phyloP scores from a whole-genome alignment of 371 early-diverging fungal species.

The Mucor mucedo region DNA sequence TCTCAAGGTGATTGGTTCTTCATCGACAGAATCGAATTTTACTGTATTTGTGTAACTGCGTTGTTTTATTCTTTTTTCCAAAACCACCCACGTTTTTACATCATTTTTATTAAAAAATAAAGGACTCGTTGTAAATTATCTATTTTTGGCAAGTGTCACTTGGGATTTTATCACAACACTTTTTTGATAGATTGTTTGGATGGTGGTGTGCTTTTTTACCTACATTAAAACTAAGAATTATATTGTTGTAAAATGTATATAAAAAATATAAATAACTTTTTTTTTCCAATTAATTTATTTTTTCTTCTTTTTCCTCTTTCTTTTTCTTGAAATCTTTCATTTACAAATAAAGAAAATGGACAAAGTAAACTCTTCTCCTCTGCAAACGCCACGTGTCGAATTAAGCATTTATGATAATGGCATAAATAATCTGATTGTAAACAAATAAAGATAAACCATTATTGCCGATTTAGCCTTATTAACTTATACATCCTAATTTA shows the following conservation, averaged over 20 bases:
- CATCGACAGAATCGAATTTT: slow-evolving; percentile 12
- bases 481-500: not conserved
- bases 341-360: not conserved
- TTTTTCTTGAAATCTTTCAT: not conserved
- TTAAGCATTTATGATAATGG: not conserved
- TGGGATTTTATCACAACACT: not conserved
- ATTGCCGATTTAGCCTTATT: not conserved
- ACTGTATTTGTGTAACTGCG: slow-evolving; percentile 21
- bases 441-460: too few species aligned
- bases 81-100: slow-evolving; percentile 8
- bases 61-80: not conserved
- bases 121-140: slow-evolving; percentile 11
- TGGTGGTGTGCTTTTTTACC: slow-evolving; percentile 3
- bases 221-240: slow-evolving; percentile 2
- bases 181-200: slow-evolving; percentile 4
- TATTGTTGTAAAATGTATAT: not conserved
- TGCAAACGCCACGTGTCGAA: slow-evolving; percentile 2
- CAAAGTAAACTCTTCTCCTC: not conserved
- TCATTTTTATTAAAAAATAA: slow-evolving; percentile 6
- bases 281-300: not conserved
- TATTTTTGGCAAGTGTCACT: slow-evolving; percentile 11
- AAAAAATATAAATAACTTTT: not conserved
- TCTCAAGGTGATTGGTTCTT: slow-evolving; percentile 34
- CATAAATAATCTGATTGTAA: not conserved
- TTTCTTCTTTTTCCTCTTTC: slow-evolving; percentile 2